These are phyloP conservation scores for Tolypocladium amazonense DNA, from an alignment of 2,329 filamentous ascomycete species.

Conservation along the genomic window DNA sequence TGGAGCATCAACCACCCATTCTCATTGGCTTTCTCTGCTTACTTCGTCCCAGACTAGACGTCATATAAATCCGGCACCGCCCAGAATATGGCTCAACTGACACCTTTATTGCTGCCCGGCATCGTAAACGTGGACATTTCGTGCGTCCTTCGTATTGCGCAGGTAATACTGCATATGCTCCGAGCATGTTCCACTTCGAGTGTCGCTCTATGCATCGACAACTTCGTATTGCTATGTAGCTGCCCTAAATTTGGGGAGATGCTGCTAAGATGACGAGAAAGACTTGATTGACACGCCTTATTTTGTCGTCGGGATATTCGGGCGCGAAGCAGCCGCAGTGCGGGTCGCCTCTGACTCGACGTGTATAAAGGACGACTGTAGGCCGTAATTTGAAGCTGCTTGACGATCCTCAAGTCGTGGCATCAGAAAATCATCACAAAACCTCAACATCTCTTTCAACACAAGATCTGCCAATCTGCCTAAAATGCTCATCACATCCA, in stretches of 20 bases:
- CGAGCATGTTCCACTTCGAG: not conserved
- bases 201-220: not conserved
- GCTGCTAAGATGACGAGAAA: not conserved
- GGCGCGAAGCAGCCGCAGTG: not conserved
- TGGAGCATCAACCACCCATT: not conserved
- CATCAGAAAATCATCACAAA: not conserved
- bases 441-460: not conserved
- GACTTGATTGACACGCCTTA: no score
- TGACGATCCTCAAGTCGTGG: not conserved
- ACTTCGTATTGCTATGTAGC: not conserved
- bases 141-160: slow-evolving; percentile 3
- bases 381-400: not conserved
- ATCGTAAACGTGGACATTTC: not conserved
- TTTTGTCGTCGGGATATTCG: not conserved
- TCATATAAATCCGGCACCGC: not conserved
- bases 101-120: not conserved
- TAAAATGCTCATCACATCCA: slow-evolving; percentile 7
- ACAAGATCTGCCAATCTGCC: not conserved
- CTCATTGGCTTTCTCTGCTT: not conserved
- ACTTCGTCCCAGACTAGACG: not conserved
- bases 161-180: slow-evolving; percentile 5
- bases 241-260: not conserved
- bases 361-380: not conserved
- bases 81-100: not conserved
- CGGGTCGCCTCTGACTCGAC: not conserved